Evolutionary conservation across 2,329 filamentous ascomycete genomes (phyloP), one percentile per base, ranked within the genome.

Genomic region (Cordyceps cicadae): DNA sequence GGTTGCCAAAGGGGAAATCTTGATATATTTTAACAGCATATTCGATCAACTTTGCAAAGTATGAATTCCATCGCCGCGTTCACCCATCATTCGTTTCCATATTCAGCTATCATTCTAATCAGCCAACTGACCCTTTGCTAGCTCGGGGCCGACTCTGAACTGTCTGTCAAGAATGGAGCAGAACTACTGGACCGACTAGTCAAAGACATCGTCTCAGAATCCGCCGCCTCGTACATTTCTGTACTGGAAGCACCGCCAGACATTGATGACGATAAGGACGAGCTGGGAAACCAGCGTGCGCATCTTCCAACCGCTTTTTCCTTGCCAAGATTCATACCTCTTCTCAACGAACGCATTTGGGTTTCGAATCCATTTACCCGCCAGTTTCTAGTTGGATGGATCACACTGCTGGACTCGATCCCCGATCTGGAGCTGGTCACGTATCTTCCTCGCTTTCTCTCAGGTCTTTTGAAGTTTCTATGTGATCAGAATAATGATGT

Each of bases 11-110:
- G 94, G 95, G 43, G 94, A 99, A 75, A 94, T 99, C 21, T 76
- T 99, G 65, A 84, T 95, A 46, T 99, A 96, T 79, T 99, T 99
- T 76, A 99, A 99, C 75, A 89, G 95, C 69, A 94, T 99, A 64
- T 99, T 99, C 70, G 94, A 99, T 77, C 92, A 94, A 24, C 79
- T 99, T 59, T 96, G 92, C 78, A 97, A 97, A 83, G 92, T 95
- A 77, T 64, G 49, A 12, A 43, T 17, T 24, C 48, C 9, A 29
- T 29, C 29, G 1, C 5, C 29, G 29, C 29, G 3, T n/a, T 32
- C 11, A 17, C n/a, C 45, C 26, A 14, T 37, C 32, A n/a, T 8
- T 7, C 17, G 29, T 11, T 21, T 50, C n/a, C 17, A 0, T 34
- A 15, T 32, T 8, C 21, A 26, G 17, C 41, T 29, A 17, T 37